Evolutionary conservation across 352 stramenopile species (phyloP).

Genomic region (Globisporangium radiosum): DNA sequence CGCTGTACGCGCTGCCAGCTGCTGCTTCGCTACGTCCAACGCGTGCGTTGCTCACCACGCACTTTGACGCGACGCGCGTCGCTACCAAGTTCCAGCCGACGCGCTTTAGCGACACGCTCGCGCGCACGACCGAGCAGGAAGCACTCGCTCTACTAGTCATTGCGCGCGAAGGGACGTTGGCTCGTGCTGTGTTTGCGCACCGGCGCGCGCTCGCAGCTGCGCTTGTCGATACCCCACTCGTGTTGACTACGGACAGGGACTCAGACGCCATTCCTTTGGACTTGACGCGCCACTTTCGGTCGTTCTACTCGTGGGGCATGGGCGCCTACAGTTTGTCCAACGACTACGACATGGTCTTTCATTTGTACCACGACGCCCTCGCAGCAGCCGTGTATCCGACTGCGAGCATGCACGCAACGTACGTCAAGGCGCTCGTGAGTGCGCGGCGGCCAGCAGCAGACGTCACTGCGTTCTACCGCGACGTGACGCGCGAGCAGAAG

Average conservation of each 20-base stretch:
- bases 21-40: slow-evolving; percentile 2
- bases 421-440: slow-evolving; percentile 36
- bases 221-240: slow-evolving; percentile 14
- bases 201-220: slow-evolving; percentile 29
- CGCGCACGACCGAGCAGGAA: slow-evolving; percentile 60
- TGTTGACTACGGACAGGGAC: slow-evolving; percentile 19
- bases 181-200: slow-evolving; percentile 43
- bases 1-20: slow-evolving; percentile 30
- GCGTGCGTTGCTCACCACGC: slow-evolving; percentile 2
- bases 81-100: slow-evolving; percentile 44
- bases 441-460: slow-evolving; percentile 24
- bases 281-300: slow-evolving; percentile 37
- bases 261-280: slow-evolving; percentile 31
- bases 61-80: slow-evolving; percentile 15
- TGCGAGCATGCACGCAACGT: slow-evolving; percentile 61
- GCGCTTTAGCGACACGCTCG: slow-evolving; percentile 50
- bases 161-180: slow-evolving; percentile 22
- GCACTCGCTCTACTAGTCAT: slow-evolving; percentile 49
- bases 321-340: slow-evolving; percentile 26
- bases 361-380: slow-evolving; percentile 40
- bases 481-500: slow-evolving; percentile 22
- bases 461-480: slow-evolving; percentile 40
- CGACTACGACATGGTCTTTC: slow-evolving; percentile 27
- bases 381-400: slow-evolving; percentile 41
- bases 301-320: slow-evolving; percentile 67